These are phyloP conservation scores for Acacia acuminata DNA, from an alignment of 306 rosid species.

Conservation along the genomic window DNA sequence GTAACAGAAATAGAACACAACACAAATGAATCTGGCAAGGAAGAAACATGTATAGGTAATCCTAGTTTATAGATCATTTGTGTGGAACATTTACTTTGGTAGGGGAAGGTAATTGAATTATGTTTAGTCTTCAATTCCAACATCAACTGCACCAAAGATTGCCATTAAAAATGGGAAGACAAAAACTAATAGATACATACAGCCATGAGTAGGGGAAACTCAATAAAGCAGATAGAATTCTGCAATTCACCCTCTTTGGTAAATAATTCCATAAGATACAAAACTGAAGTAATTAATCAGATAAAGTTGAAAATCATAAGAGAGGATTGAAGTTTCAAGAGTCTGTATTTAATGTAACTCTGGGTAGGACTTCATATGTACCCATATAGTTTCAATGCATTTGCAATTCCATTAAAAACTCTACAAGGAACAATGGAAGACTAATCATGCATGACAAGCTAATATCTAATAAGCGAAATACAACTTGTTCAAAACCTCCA, in stretches of 20 bases:
- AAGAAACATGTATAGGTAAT: no score
- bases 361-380: neutral
- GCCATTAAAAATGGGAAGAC: no score
- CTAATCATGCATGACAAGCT: slow-evolving; percentile 4
- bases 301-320: neutral
- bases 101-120: no score
- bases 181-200: no score
- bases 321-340: neutral
- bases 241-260: neutral
- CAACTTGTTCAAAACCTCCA: slow-evolving; percentile 19
- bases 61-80: no score
- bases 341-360: slow-evolving; percentile 11
- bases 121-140: no score
- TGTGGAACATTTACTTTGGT: no score
- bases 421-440: slow-evolving; percentile 12
- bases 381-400: neutral
- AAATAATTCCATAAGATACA: neutral
- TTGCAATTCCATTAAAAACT: neutral
- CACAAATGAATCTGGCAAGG: no score
- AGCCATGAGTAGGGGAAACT: no score
- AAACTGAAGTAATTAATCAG: neutral
- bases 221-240: neutral
- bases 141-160: no score
- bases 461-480: slow-evolving; percentile 15
- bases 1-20: no score